A percentile compares a stretch with the other conserved stretches of the same genome.
Conservation (phyloP, 331 rosid species). For the Saraca asoca region DNA sequence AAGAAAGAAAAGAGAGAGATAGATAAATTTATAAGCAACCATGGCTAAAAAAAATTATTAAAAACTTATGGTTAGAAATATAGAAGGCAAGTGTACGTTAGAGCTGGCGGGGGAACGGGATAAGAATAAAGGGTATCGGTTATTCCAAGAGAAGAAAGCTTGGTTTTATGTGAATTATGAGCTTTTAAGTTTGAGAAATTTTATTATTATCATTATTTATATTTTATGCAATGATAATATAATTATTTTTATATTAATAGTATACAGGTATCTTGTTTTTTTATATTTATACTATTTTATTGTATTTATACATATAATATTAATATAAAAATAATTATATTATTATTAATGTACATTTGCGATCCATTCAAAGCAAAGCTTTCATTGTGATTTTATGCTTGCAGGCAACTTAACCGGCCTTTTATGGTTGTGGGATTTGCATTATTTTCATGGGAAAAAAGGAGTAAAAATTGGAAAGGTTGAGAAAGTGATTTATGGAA, state of each 20-base stretch:
- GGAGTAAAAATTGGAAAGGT: slow-evolving; percentile 21
- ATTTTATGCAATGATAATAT: no score
- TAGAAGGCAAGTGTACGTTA: not conserved
- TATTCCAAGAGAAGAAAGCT: slow-evolving; percentile 51
- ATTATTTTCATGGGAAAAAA: not conserved
- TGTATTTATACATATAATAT: no score
- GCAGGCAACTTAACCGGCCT: slow-evolving; percentile 51
- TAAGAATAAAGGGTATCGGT: slow-evolving; percentile 36
- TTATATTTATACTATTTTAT: no score
- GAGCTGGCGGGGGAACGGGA: slow-evolving; percentile 48
- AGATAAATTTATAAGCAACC: slow-evolving; percentile 30
- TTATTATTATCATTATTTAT: no score
- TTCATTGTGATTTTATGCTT: slow-evolving; percentile 45
- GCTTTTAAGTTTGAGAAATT: slow-evolving; percentile 6
- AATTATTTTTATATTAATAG: no score
- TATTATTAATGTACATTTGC: slow-evolving; percentile 1
- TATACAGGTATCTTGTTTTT: no score
- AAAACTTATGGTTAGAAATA: no score
- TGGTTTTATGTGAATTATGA: slow-evolving; percentile 36
- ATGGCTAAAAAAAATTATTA: not conserved
- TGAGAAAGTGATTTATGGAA: slow-evolving; percentile 29
- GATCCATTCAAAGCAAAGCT: slow-evolving; percentile 61
- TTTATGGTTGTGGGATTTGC: slow-evolving; percentile 30
- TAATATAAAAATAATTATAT: no score
- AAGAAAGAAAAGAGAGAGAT: slow-evolving; percentile 32